Percentiles rank a stretch among this genome's conserved stretches.
phyloP scores from a whole-genome alignment of 2,329 filamentous ascomycete species.

The Pseudogymnoascus sp. region DNA sequence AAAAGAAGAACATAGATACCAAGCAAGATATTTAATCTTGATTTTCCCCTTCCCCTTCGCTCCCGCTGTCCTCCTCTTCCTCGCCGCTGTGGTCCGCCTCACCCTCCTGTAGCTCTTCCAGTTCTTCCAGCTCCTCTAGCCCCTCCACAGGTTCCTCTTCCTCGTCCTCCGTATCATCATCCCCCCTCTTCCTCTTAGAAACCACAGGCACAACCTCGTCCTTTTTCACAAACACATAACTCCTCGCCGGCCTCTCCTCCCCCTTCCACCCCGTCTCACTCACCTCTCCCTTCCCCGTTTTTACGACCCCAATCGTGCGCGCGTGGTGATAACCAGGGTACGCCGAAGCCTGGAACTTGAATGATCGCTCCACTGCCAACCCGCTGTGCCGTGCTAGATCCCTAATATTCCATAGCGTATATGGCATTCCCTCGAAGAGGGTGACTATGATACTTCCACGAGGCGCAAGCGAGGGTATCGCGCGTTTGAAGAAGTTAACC shows the following conservation, averaged over 20 bases:
- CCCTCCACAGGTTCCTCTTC: constrained; percentile 23
- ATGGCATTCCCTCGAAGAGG: constrained; percentile 87
- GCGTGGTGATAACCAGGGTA: constrained; percentile 72
- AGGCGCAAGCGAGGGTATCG: constrained; percentile 42
- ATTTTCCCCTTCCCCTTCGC: constrained; percentile 22
- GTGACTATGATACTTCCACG: constrained; percentile 64
- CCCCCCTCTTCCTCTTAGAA: constrained; percentile 27
- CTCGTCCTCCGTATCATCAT: constrained; percentile 22
- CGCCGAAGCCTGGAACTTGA: constrained; percentile 54
- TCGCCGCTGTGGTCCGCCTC: constrained; percentile 23
- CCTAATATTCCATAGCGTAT: constrained; percentile 89
- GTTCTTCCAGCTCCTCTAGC: constrained; percentile 24
- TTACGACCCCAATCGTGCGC: constrained; percentile 60
- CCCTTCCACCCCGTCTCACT: constrained; percentile 41
- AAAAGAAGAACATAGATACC: constrained; percentile 14
- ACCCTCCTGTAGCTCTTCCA: constrained; percentile 22
- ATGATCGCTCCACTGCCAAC: constrained; percentile 61
- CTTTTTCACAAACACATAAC: constrained; percentile 54
- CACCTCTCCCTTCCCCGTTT: constrained; percentile 37
- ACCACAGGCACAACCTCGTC: constrained; percentile 35
- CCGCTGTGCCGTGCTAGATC: constrained; percentile 76
- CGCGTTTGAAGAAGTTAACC: constrained; percentile 56
- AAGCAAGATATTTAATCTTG: constrained; percentile 17
- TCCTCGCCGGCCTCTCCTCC: constrained; percentile 45
- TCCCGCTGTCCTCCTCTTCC: constrained; percentile 28